Base-by-base conservation (phyloP, 768 basidiomycete genomes). In the Termitomyces bulborhizus region DNA sequence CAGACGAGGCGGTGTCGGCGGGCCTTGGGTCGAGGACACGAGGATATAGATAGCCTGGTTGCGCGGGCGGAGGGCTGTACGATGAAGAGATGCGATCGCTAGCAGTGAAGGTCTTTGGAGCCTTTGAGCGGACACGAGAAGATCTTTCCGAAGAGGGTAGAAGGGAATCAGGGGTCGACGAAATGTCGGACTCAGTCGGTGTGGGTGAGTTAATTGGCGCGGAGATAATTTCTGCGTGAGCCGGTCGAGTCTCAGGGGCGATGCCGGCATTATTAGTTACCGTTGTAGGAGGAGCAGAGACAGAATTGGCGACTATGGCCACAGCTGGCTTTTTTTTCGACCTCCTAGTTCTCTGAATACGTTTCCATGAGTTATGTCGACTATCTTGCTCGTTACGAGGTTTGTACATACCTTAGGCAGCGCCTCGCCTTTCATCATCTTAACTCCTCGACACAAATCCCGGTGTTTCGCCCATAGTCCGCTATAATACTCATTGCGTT, bases 401-500 rank as follows among this genome's bases (percentile, higher is more conserved):
- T n/a, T 5, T 13, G 8, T 7, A 32, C 36, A 32, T 18, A 58
- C 57, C 57, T 58, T 50, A 0, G 53, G 53, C 8, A 58, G n/a
- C 0, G 32, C 21, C 43, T 42, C 50, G 32, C 57, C 57, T 16
- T 55, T 55, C 44, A 58, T 51, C 24, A 49, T 51, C 50, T 47
- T 58, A 6, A 59, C 48, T 1, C 34, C 58, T 8, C 46, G n/a
- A 24, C 58, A 59, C 8, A 45, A 12, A 26, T 53, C 55, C 24
- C 55, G 51, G 37, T 59, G 58, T 16, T 59, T 59, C 6, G 26
- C 21, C 58, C 58, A 59, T 16, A 59, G 32, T 0, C 58, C 58
- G 3, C 27, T 27, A 26, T 56, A 59, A 27, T 56, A 59, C 27
- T 48, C 36, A 9, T 46, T 52, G 4, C 58, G 50, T 40, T 56